phyloP scores from a whole-genome alignment of 805 yeast genomes.

The Pichia paraexigua region DNA sequence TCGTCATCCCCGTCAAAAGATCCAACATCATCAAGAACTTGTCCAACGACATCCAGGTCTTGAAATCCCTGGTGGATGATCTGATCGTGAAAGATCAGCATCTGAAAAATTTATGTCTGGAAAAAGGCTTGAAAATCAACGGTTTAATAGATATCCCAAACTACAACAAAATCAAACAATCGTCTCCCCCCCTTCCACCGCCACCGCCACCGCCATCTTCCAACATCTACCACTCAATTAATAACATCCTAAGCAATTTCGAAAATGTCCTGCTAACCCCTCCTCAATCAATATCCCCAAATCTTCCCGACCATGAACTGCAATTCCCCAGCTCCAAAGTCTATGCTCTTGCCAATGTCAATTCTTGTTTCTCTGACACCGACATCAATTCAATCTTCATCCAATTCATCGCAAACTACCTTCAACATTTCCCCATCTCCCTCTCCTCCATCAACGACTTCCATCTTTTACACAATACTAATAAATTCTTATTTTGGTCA shows the following conservation, averaged over 20 bases:
- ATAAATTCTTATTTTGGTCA: conserved; percentile 28
- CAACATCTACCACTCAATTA: neutral
- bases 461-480: conserved; percentile 12
- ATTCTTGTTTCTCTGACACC: conserved; percentile 6
- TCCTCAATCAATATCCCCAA: conserved; percentile 8
- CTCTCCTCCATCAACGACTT: conserved; percentile 14
- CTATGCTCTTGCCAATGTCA: conserved; percentile 7
- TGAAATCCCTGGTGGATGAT: conserved; percentile 23
- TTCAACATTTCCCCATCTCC: conserved; percentile 20
- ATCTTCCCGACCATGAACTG: conserved; percentile 10
- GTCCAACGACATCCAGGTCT: conserved; percentile 25
- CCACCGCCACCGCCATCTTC: neutral
- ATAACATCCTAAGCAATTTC: conserved; percentile 4
- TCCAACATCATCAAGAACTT: conserved; percentile 32
- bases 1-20: conserved; percentile 45
- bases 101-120: conserved; percentile 19
- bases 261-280: neutral
- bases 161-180: neutral
- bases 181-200: neutral
- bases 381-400: conserved; percentile 12
- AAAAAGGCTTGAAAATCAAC: conserved; percentile 23
- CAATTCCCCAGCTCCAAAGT: neutral
- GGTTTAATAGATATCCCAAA: conserved; percentile 25
- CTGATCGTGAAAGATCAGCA: conserved; percentile 22
- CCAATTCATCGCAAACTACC: conserved; percentile 17